Conservation (phyloP, 2,329 filamentous ascomycete species). For the Pseudopithomyces maydicus region DNA sequence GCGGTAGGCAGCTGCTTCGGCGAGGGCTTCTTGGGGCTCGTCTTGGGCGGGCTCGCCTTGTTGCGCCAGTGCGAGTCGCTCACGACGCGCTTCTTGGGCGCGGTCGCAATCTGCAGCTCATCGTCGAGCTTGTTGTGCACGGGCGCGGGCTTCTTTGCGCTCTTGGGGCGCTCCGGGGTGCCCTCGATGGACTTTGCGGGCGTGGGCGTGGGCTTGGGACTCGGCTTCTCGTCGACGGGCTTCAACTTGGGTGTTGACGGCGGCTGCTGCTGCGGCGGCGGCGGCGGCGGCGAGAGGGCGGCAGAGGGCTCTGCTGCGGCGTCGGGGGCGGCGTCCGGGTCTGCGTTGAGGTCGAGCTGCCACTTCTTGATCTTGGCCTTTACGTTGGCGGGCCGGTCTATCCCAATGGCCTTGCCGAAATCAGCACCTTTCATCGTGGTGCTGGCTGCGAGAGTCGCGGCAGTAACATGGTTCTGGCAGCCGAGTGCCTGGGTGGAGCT, state of each 20-base stretch:
- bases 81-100: constrained; percentile 88
- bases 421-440: constrained; percentile 41
- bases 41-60: constrained; percentile 52
- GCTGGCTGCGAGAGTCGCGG: constrained; percentile 32
- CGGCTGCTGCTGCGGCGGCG: constrained; percentile 22
- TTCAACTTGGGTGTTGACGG: constrained; percentile 32
- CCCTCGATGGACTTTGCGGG: constrained; percentile 30
- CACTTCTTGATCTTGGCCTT: constrained; percentile 80
- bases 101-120: constrained; percentile 57
- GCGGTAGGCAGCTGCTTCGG: constrained; percentile 44
- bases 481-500: constrained; percentile 15
- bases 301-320: constrained; percentile 8
- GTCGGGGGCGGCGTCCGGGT: constrained; percentile 30
- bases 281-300: constrained; percentile 15
- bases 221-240: constrained; percentile 31
- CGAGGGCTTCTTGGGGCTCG: constrained; percentile 28
- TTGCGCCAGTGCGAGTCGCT: constrained; percentile 88
- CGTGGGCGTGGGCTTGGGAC: constrained; percentile 31
- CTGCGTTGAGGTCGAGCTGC: constrained; percentile 78
- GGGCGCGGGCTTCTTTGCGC: constrained; percentile 35
- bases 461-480: constrained; percentile 35
- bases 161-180: constrained; percentile 35
- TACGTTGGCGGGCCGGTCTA: constrained; percentile 56
- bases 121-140: constrained; percentile 48
- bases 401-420: constrained; percentile 48